These are phyloP conservation scores for Neltuma alba DNA, from an alignment of 306 rosid species.

Conservation along the genomic window DNA sequence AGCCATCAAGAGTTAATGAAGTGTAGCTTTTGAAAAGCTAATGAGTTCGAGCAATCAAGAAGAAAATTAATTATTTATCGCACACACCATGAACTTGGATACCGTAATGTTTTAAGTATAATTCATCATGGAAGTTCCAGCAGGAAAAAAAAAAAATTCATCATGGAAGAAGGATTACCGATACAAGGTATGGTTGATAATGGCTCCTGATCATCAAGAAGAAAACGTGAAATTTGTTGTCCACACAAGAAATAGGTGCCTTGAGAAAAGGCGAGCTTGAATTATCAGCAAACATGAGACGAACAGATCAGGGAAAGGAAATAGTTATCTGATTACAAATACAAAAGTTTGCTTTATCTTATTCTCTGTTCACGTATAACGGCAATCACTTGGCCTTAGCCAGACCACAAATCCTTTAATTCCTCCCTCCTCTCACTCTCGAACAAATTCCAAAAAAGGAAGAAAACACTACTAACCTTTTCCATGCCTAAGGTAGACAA, in stretches of 20 bases:
- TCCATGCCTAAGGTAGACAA: background rate
- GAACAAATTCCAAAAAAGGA: slow-evolving; percentile 21
- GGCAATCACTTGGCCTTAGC: background rate
- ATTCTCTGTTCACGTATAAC: background rate
- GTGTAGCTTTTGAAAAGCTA: background rate
- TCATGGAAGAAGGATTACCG: background rate
- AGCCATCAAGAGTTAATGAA: background rate
- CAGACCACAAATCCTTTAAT: background rate
- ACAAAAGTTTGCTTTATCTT: slow-evolving; percentile 30
- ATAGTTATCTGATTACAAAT: slow-evolving; percentile 25
- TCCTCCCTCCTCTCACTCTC: background rate
- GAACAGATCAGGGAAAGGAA: slow-evolving; percentile 7
- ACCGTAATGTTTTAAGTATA: background rate
- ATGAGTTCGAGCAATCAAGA: background rate
- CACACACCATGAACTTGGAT: background rate
- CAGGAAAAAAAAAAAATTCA: too few relatives aligned
- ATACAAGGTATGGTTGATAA: background rate
- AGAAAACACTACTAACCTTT: background rate
- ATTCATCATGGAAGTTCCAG: too few relatives aligned
- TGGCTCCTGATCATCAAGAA: background rate
- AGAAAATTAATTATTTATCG: background rate
- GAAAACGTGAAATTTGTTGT: slow-evolving; percentile 26
- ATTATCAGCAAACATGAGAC: slow-evolving; percentile 28
- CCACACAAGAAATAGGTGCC: slow-evolving; percentile 29
- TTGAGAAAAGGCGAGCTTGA: slow-evolving; percentile 18